A percentile compares a stretch with the other conserved stretches of the same genome.
phyloP scores from a whole-genome alignment of 2,329 filamentous ascomycete species.

The Hortaea werneckii region DNA sequence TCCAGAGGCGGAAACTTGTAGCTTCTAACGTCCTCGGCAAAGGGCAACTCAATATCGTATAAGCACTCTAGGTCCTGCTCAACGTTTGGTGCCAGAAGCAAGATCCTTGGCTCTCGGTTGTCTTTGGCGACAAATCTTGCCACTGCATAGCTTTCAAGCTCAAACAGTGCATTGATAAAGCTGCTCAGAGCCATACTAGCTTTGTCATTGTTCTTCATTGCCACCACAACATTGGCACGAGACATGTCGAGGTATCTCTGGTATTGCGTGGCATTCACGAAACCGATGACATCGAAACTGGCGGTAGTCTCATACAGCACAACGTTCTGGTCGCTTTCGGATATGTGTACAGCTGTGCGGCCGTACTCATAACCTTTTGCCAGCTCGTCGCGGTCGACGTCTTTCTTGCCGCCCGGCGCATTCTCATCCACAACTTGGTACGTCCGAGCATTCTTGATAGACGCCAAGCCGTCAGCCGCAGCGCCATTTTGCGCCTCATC shows the following conservation, averaged over 20 bases:
- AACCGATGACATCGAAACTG: conserved; percentile 74
- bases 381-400: conserved; percentile 71
- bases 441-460: conserved; percentile 64
- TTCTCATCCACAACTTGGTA: conserved; percentile 72
- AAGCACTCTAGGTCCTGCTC: conserved; percentile 74
- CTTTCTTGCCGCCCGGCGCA: conserved; percentile 66
- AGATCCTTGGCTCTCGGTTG: conserved; percentile 62
- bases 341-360: conserved; percentile 81
- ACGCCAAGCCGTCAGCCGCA: conserved; percentile 44
- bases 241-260: conserved; percentile 80
- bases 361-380: conserved; percentile 95
- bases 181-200: conserved; percentile 79
- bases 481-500: conserved; percentile 9
- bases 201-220: conserved; percentile 68
- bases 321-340: conserved; percentile 73
- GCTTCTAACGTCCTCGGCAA: conserved; percentile 81
- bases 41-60: conserved; percentile 82
- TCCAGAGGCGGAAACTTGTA: conserved; percentile 89
- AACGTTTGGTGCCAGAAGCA: conserved; percentile 71
- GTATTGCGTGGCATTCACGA: conserved; percentile 58
- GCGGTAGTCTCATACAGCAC: conserved; percentile 74
- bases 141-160: conserved; percentile 76
- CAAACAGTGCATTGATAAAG: conserved; percentile 75
- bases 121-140: conserved; percentile 80
- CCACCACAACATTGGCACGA: conserved; percentile 65